phyloP scores from a whole-genome alignment of 2,329 filamentous ascomycete genomes.

The Aspergillus sp. region DNA sequence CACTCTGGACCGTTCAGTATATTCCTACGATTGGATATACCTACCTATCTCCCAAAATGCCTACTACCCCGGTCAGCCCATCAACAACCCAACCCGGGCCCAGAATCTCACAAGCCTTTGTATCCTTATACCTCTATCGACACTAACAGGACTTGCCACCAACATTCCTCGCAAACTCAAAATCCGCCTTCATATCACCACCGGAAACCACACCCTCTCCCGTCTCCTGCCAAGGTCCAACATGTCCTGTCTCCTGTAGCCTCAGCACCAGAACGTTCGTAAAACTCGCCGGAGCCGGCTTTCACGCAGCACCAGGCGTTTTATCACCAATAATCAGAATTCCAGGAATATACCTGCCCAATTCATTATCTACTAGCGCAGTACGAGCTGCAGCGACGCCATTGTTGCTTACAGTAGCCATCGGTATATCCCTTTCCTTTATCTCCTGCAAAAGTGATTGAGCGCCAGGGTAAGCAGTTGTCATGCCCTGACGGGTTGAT shows the following conservation, averaged over 20 bases:
- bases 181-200: constrained; percentile 18
- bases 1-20: background rate
- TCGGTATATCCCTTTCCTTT: constrained; percentile 12
- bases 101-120: background rate
- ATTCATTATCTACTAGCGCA: background rate
- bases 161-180: constrained; percentile 16
- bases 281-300: constrained; percentile 15
- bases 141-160: constrained; percentile 13
- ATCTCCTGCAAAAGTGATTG: constrained; percentile 7
- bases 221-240: background rate
- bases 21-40: background rate
- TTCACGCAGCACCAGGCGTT: constrained; percentile 7
- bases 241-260: background rate
- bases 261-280: constrained; percentile 16
- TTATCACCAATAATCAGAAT: constrained; percentile 14
- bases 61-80: background rate
- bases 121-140: constrained; percentile 11
- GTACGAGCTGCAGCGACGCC: constrained; percentile 18
- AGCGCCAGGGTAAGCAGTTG: constrained; percentile 18
- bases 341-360: constrained; percentile 4
- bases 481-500: constrained; percentile 18
- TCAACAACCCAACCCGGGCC: background rate
- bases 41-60: background rate
- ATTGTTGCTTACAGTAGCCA: constrained; percentile 27
- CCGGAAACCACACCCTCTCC: constrained; percentile 7